A percentile compares a stretch with the other conserved stretches of the same genome.
Evolutionary conservation across 208 protist genomes (phyloP).

Genomic region (Trypanosoma theileri): DNA sequence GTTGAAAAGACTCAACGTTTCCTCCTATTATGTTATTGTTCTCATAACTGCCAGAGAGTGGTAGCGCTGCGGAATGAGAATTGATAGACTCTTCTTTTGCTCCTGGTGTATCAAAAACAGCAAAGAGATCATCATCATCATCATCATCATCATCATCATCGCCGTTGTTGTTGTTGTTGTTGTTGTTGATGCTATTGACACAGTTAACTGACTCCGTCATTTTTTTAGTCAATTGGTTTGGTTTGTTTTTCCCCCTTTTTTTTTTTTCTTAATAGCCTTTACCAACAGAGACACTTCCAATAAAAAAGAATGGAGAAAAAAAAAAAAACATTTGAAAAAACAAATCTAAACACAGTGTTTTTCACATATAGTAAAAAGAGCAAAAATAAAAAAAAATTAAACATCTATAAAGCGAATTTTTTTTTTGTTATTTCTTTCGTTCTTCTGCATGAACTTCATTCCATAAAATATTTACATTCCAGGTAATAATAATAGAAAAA

Average conservation of each 20-base stretch:
- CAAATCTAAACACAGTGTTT: too few species aligned
- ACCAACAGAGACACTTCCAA: background rate
- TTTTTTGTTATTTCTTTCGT: too few species aligned
- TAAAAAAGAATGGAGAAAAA: background rate
- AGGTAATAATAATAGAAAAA: too few species aligned
- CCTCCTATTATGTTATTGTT: background rate
- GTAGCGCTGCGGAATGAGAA: constrained; percentile 20
- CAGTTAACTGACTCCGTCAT: background rate
- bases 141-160: constrained; percentile 21
- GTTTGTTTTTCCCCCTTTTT: constrained; percentile 2
- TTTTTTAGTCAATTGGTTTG: background rate
- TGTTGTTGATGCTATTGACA: background rate
- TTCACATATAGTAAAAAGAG: too few species aligned
- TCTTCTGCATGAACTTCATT: too few species aligned
- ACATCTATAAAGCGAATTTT: too few species aligned
- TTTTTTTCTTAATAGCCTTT: background rate
- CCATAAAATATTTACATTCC: too few species aligned
- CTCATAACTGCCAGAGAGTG: background rate
- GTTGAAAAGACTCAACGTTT: background rate
- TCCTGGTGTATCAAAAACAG: constrained; percentile 27
- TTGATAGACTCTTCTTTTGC: background rate
- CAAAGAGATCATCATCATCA: constrained; percentile 64
- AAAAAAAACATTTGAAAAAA: too few species aligned
- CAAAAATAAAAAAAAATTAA: too few species aligned
- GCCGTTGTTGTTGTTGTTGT: background rate